A percentile compares a stretch with the other conserved stretches of the same genome.
phyloP scores from a whole-genome alignment of 176 grass and related monocot genomes.

The Triticum dicoccoides region DNA sequence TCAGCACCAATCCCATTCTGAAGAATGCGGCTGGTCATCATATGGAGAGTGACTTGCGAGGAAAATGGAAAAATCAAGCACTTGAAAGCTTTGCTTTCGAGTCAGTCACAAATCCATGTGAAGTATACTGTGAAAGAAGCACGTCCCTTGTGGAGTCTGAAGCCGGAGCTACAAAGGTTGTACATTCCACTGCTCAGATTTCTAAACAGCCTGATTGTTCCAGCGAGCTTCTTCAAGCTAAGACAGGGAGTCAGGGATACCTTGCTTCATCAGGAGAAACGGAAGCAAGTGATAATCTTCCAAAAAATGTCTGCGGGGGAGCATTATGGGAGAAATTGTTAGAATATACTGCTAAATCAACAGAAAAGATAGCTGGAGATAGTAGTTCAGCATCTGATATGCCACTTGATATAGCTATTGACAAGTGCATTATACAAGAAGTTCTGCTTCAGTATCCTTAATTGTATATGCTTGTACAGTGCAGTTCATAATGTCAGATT shows the following conservation, averaged over 20 bases:
- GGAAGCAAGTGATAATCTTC: slow-evolving; percentile 25
- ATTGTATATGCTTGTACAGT: not conserved
- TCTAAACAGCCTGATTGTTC: slow-evolving; percentile 27
- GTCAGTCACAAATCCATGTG: slow-evolving; percentile 66
- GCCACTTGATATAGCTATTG: slow-evolving; percentile 81
- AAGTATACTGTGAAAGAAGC: slow-evolving; percentile 47
- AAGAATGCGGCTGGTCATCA: slow-evolving; percentile 41
- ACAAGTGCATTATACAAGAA: slow-evolving; percentile 90
- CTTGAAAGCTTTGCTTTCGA: slow-evolving; percentile 71
- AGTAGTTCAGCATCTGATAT: slow-evolving; percentile 48
- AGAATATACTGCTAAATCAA: slow-evolving; percentile 49
- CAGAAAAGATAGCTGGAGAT: slow-evolving; percentile 32
- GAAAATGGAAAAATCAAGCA: slow-evolving; percentile 42
- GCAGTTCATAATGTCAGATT: slow-evolving; percentile 4
- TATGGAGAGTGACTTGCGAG: slow-evolving; percentile 23
- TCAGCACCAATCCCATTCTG: slow-evolving; percentile 69
- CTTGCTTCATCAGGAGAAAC: slow-evolving; percentile 42
- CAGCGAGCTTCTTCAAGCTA: slow-evolving; percentile 35
- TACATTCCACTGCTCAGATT: slow-evolving; percentile 15
- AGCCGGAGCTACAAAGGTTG: slow-evolving; percentile 31
- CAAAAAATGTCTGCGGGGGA: slow-evolving; percentile 50
- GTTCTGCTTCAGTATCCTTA: slow-evolving; percentile 98
- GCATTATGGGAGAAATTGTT: slow-evolving; percentile 74
- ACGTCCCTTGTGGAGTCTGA: slow-evolving; percentile 29
- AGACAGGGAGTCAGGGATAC: slow-evolving; percentile 30